Percentiles rank a stretch among this genome's conserved stretches.
Evolutionary conservation across 306 rosid species (phyloP).

Genomic region (Betula pendula): DNA sequence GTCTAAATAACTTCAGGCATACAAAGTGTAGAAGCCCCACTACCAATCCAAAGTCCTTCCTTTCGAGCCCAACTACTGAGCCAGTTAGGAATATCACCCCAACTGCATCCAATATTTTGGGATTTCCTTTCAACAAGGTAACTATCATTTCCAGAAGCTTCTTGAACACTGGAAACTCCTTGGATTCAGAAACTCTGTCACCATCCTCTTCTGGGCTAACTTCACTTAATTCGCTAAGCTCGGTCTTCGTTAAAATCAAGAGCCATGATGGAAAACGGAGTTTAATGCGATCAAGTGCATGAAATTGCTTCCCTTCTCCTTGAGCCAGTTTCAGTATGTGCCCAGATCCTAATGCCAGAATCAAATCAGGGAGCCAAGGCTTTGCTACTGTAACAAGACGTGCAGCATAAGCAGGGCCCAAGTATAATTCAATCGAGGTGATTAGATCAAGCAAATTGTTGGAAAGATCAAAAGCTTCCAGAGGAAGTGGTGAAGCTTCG

Average conservation of each 20-base stretch:
- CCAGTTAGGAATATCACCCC: slow-evolving; percentile 64
- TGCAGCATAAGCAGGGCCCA: slow-evolving; percentile 63
- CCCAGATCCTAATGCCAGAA: too few species aligned
- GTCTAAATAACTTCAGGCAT: slow-evolving; percentile 52
- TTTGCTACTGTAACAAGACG: slow-evolving; percentile 53
- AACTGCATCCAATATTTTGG: slow-evolving; percentile 50
- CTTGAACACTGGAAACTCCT: slow-evolving; percentile 49
- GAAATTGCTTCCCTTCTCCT: slow-evolving; percentile 27
- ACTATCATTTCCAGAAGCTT: slow-evolving; percentile 53
- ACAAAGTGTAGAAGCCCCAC: slow-evolving; percentile 73
- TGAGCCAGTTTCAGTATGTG: too few species aligned
- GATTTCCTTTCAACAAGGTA: slow-evolving; percentile 50
- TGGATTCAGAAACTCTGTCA: slow-evolving; percentile 23
- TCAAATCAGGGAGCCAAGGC: too few species aligned
- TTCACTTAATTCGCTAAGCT: slow-evolving; percentile 22
- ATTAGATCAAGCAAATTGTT: slow-evolving; percentile 69
- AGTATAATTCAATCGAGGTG: slow-evolving; percentile 48
- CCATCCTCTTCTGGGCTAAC: slow-evolving; percentile 43
- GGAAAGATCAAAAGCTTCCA: slow-evolving; percentile 54
- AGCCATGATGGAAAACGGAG: too few species aligned
- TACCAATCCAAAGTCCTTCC: slow-evolving; percentile 52
- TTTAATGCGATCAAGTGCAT: slow-evolving; percentile 24
- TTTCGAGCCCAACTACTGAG: slow-evolving; percentile 57
- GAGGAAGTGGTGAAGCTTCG: slow-evolving; percentile 39
- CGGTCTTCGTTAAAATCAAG: slow-evolving; percentile 1